Conservation (phyloP, 1,284 basidiomycete species). For the Ceratobasidium sp. region DNA sequence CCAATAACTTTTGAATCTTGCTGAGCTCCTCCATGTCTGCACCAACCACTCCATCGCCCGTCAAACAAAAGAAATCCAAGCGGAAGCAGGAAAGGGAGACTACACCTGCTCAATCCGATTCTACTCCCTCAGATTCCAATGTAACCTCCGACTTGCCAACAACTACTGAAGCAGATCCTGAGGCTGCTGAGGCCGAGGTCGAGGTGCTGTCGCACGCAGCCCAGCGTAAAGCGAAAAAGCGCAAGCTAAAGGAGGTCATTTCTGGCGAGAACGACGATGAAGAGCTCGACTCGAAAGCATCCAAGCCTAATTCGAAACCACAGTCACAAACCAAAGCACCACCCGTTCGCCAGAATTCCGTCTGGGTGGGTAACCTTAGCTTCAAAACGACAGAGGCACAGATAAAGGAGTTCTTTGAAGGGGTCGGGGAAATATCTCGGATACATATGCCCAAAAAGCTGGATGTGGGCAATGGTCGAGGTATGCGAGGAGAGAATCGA, state of each 20-base stretch:
- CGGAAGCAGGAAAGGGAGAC: neutral
- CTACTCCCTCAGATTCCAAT: neutral
- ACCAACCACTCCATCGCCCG: neutral
- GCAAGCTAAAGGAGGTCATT: constrained; percentile 25
- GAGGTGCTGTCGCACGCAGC: constrained; percentile 78
- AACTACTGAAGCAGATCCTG: constrained; percentile 2
- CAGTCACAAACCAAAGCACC: constrained; percentile 50
- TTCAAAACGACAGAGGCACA: constrained; percentile 86
- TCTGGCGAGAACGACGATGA: neutral
- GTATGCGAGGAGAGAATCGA: constrained; percentile 62
- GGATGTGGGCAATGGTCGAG: constrained; percentile 50
- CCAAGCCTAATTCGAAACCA: constrained; percentile 57
- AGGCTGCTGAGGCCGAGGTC: constrained; percentile 51
- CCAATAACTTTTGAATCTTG: constrained; percentile 29
- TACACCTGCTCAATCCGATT: neutral
- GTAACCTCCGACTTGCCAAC: neutral
- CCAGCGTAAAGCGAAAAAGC: constrained; percentile 55
- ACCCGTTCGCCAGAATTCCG: constrained; percentile 76
- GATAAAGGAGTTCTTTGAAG: constrained; percentile 77
- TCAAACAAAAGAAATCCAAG: neutral
- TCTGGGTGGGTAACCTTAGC: constrained; percentile 96
- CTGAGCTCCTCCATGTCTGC: constrained; percentile 3
- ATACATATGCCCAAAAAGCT: constrained; percentile 77
- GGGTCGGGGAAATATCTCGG: constrained; percentile 72
- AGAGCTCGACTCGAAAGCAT: neutral